phyloP scores from a whole-genome alignment of 2,329 filamentous ascomycete species.

The Aureobasidium sp. region DNA sequence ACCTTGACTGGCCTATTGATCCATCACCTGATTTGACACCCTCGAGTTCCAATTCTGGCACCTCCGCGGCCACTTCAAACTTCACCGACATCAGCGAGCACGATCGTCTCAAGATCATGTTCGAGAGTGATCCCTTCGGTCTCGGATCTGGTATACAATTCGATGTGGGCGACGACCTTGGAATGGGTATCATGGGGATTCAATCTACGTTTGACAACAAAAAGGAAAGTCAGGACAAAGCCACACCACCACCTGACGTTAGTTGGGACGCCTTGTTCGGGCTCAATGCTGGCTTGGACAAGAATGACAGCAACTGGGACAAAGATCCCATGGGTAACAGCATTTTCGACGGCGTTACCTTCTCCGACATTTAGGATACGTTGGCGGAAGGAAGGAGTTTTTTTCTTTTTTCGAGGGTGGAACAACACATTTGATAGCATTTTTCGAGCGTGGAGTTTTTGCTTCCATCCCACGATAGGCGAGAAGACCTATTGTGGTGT shows the following conservation, averaged over 20 bases:
- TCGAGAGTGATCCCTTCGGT: slow-evolving; percentile 27
- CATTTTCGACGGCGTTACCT: slow-evolving; percentile 10
- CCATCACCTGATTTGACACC: slow-evolving; percentile 23
- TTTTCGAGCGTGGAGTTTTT: not conserved
- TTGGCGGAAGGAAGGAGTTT: not conserved
- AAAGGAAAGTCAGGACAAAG: slow-evolving; percentile 1
- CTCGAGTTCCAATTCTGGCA: slow-evolving; percentile 21
- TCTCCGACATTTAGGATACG: not conserved
- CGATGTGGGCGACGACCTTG: slow-evolving; percentile 3
- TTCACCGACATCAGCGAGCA: slow-evolving; percentile 38
- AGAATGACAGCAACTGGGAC: slow-evolving; percentile 10
- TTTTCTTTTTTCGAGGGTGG: not conserved
- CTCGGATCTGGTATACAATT: slow-evolving; percentile 10
- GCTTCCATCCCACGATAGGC: not conserved
- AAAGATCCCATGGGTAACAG: slow-evolving; percentile 13
- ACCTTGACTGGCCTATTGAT: slow-evolving; percentile 19
- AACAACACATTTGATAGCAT: not conserved
- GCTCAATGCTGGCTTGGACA: slow-evolving; percentile 10
- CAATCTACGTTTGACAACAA: slow-evolving; percentile 8
- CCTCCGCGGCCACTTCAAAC: slow-evolving; percentile 33
- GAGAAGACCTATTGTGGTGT: not conserved
- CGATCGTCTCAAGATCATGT: slow-evolving; percentile 34
- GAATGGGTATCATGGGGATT: slow-evolving; percentile 3
- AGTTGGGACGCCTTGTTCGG: slow-evolving; percentile 8
- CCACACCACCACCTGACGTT: not conserved